Percentiles rank a stretch among this genome's conserved stretches.
Evolutionary conservation across 768 basidiomycete species (phyloP).

Genomic region (Candolleomyces eurysporus): DNA sequence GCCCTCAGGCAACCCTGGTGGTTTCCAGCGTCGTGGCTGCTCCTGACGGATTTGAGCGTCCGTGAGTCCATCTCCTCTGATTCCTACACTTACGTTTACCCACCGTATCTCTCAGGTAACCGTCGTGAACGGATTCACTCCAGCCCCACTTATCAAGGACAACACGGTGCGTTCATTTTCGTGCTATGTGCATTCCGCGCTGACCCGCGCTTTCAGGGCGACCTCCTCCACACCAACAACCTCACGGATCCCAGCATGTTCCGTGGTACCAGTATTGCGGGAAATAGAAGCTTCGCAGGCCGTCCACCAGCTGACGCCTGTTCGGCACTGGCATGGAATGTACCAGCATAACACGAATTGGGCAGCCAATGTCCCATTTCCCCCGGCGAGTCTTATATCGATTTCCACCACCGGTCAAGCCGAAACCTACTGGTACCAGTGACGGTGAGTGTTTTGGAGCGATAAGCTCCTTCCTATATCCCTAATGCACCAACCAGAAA

Average conservation of each 20-base stretch:
- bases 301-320: not conserved
- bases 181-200: not conserved
- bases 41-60: conserved; percentile 48
- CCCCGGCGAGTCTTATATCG: conserved; percentile 36
- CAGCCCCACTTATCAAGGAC: conserved; percentile 27
- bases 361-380: conserved; percentile 50
- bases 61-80: conserved; percentile 3
- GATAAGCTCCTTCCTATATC: not conserved
- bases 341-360: conserved; percentile 40
- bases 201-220: conserved; percentile 20
- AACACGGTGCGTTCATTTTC: conserved; percentile 19
- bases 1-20: conserved; percentile 25
- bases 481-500: conserved; percentile 8
- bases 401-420: conserved; percentile 27
- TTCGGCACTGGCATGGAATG: conserved; percentile 54
- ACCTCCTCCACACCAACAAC: conserved; percentile 33
- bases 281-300: conserved; percentile 2
- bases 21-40: conserved; percentile 42
- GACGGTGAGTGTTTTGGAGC: conserved; percentile 5
- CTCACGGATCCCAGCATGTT: conserved; percentile 37
- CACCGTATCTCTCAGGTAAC: conserved; percentile 16
- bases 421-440: conserved; percentile 40
- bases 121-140: conserved; percentile 25
- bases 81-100: not conserved
- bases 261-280: conserved; percentile 29